Base-by-base conservation (phyloP, 257 asterid species). In the Solanum virginianum region DNA sequence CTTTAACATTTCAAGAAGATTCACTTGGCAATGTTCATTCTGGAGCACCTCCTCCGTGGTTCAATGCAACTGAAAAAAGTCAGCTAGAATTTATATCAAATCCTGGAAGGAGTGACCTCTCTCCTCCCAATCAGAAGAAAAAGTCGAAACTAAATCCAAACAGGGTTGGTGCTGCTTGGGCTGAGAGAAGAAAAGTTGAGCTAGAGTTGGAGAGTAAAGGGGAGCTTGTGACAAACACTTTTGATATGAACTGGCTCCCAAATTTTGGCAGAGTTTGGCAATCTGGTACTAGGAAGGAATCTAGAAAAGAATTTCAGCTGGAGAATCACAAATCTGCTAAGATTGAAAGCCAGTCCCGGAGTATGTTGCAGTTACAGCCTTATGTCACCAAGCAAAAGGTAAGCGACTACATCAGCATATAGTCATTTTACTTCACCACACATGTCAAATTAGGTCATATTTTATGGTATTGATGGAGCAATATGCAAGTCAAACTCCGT, bases 131-230 rank as follows among this genome's bases (percentile, higher is more conserved):
- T 51, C 86, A 83, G 83, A 82, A 87, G 83, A 82, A 87, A 65
- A 94, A 91, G 86, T 85, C 95, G 36, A 94, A 92, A 89, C 66
- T 94, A 91, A 96, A 96, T 90, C 98, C 95, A 10, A 96, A 93
- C 89, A 93, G 98, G 66, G 97, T 96, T 85, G 99, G 99, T 89
- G 99, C 98, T 89, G 98, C 99, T 86, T 95, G 98, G 98, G 98
- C 99, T 60, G 99, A 96, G 92, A 92, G 93, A 90, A 93, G 98
- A 91, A 94, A 90, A 89, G 92, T 89, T 70, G 98, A 96, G 91
- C 87, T 94, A 91, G 96, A 94, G 89, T 84, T 89, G 95, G 97
- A 94, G 88, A 93, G 87, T 86, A 93, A 90, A 88, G 99, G 98
- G 80, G 98, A 90, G 86, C 88, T 62, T 84, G 91, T 90, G 49